Evolutionary conservation across 169 alveolate species (phyloP), one percentile per base, ranked within the genome.

Genomic region (Toxoplasma gondii): DNA sequence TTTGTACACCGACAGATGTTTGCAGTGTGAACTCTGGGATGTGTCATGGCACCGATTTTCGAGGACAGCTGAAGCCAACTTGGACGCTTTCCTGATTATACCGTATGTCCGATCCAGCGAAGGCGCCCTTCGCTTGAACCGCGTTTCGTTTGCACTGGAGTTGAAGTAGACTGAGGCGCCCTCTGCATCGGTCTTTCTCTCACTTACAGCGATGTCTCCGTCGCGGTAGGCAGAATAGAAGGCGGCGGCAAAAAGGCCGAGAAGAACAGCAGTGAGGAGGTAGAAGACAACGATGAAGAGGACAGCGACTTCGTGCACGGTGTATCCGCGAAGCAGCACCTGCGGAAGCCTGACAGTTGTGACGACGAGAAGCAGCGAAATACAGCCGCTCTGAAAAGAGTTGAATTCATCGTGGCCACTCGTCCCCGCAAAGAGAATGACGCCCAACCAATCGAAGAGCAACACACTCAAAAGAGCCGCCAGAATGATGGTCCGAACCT

Each of bases 361-460:
- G 41, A 93, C 67, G 31, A 86, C 83, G 45, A 93, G 67, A 24
- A 93, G 80, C 2, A 93, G 88, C 9, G 95, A 93, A 17, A 54
- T 41, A 69, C 83, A 83, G 54, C 93, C 93, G 29, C 93, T 38
- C 58, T 54, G 67, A 38, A 93, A 93, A 36, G 88, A 41, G 92
- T 58, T 87, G 39, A 93, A 93, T 38, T 93, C 86, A 41, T 83
- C 93, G 78, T 93, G 95, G 43, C 95, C 93, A 31, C 58, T 41
- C 38, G 95, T 93, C n/a, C 95, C 95, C 17, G 93, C 82, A 43
- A 93, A 93, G 45, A 93, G 44, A n/a, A 93, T 93, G 31, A 93
- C 91, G 38, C 95, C 95, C 39, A 80, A 45, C 95, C 95, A 93
- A 69, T 86, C 95, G 80, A 93, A 93, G 58, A 93, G 91, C 93